These are phyloP conservation scores for Kwoniella bestiolae DNA, from an alignment of 768 basidiomycete genomes.

Conservation along the genomic window DNA sequence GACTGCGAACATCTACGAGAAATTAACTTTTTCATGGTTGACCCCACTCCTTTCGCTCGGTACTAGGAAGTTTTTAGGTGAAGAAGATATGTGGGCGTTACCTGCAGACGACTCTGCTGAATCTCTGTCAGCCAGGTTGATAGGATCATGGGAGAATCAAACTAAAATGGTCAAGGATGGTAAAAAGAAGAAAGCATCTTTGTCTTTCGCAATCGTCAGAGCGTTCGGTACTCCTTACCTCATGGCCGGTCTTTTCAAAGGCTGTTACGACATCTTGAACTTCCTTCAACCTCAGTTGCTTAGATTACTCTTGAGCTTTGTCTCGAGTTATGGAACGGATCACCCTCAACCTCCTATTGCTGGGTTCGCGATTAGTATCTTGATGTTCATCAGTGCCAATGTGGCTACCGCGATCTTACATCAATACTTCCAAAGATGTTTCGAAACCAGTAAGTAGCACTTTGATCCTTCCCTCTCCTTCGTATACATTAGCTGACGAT, in stretches of 20 bases:
- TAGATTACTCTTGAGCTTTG: slow-evolving; percentile 76
- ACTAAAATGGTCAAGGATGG: slow-evolving; percentile 39
- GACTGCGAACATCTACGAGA: slow-evolving; percentile 79
- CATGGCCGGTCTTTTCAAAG: slow-evolving; percentile 64
- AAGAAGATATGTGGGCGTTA: slow-evolving; percentile 81
- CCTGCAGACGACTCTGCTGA: slow-evolving; percentile 70
- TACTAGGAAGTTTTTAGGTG: slow-evolving; percentile 67
- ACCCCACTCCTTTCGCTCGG: slow-evolving; percentile 62
- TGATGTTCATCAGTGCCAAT: slow-evolving; percentile 83
- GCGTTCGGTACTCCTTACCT: slow-evolving; percentile 80
- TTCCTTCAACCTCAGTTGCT: slow-evolving; percentile 89
- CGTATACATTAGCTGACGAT: slow-evolving; percentile 23
- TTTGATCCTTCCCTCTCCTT: slow-evolving; percentile 37
- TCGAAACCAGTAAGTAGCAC: slow-evolving; percentile 53
- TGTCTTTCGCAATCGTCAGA: slow-evolving; percentile 74
- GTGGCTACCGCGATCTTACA: slow-evolving; percentile 78
- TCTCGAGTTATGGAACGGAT: slow-evolving; percentile 67
- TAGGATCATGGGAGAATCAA: slow-evolving; percentile 67
- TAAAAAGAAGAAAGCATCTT: slow-evolving; percentile 58
- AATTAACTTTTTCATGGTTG: slow-evolving; percentile 81
- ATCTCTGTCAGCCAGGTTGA: slow-evolving; percentile 68
- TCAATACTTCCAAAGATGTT: slow-evolving; percentile 84
- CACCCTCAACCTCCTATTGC: slow-evolving; percentile 61
- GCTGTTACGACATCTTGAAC: slow-evolving; percentile 76
- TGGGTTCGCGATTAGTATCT: slow-evolving; percentile 74